These are phyloP conservation scores for Mycena amicta DNA, from an alignment of 768 basidiomycete species.

Conservation along the genomic window DNA sequence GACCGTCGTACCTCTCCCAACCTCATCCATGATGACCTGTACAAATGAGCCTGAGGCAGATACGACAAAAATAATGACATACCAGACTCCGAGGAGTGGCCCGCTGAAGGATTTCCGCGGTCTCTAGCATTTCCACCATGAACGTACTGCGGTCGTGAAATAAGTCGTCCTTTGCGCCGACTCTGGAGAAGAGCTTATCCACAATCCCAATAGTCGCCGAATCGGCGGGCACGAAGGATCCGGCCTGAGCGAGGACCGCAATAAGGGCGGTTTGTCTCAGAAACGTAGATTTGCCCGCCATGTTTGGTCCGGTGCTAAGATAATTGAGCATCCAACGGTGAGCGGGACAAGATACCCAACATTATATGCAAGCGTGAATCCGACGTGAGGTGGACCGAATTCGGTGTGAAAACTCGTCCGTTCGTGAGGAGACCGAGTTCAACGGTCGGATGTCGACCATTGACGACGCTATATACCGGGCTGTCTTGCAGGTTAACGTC, in stretches of 20 bases:
- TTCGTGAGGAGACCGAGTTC: constrained; percentile 80
- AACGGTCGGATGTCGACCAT: constrained; percentile 92
- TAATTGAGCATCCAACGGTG: neutral
- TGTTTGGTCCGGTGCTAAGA: constrained; percentile 81
- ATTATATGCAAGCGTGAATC: constrained; percentile 74
- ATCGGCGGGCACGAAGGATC: constrained; percentile 92
- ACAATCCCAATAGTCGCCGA: constrained; percentile 80
- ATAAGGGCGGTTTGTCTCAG: constrained; percentile 91
- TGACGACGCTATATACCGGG: constrained; percentile 62
- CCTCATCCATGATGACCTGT: constrained; percentile 99
- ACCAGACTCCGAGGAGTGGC: constrained; percentile 87
- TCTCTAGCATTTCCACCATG: constrained; percentile 98
- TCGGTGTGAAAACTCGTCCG: constrained; percentile 83
- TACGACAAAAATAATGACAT: constrained; percentile 28
- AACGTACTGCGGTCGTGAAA: constrained; percentile 94
- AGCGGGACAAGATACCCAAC: neutral
- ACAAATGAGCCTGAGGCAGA: constrained; percentile 3
- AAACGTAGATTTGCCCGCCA: constrained; percentile 93
- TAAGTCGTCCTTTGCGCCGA: constrained; percentile 94
- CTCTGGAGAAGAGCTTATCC: constrained; percentile 90
- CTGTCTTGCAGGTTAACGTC: too few relatives aligned
- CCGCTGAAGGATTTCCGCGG: constrained; percentile 83
- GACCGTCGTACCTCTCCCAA: constrained; percentile 94
- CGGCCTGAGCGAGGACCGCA: constrained; percentile 86
- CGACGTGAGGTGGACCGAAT: constrained; percentile 67